phyloP scores from a whole-genome alignment of 495 filamentous ascomycete species.

The Neurospora pannonica region DNA sequence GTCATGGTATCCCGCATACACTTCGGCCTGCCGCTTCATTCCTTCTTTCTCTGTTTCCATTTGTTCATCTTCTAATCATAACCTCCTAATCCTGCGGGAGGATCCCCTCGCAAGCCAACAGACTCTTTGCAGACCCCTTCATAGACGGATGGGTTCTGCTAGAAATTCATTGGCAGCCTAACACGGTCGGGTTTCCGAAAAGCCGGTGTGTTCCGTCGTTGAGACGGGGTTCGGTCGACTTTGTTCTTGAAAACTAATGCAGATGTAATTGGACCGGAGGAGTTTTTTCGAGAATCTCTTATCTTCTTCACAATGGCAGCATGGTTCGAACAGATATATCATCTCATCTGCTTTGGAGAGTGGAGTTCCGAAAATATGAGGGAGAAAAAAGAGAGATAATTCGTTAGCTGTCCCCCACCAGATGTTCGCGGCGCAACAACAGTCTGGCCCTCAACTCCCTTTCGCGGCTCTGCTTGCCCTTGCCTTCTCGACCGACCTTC shows the following conservation, averaged over 20 bases:
- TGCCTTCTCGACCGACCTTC: neutral
- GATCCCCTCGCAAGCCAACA: constrained; percentile 16
- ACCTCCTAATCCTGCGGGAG: constrained; percentile 34
- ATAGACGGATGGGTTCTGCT: neutral
- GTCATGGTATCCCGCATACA: constrained; percentile 37
- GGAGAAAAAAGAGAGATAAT: neutral
- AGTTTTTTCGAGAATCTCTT: constrained; percentile 13
- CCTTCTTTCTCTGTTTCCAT: constrained; percentile 24
- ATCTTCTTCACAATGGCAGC: constrained; percentile 2
- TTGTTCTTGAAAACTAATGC: constrained; percentile 30
- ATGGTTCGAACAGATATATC: constrained; percentile 11
- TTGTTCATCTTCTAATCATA: constrained; percentile 42
- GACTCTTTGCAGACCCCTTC: constrained; percentile 4
- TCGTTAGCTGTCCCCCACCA: neutral
- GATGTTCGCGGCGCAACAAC: neutral
- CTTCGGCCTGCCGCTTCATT: constrained; percentile 39
- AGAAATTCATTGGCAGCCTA: constrained; percentile 14
- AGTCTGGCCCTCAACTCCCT: neutral
- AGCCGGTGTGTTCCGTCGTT: constrained; percentile 16
- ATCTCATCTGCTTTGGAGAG: constrained; percentile 6
- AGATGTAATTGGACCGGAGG: constrained; percentile 30
- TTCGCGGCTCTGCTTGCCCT: neutral
- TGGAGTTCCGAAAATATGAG: neutral
- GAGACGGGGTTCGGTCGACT: constrained; percentile 14
- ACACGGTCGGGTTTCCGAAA: constrained; percentile 17